Evolutionary conservation across 2,329 filamentous ascomycete species (phyloP).

Genomic region (Cytospora piceicola): DNA sequence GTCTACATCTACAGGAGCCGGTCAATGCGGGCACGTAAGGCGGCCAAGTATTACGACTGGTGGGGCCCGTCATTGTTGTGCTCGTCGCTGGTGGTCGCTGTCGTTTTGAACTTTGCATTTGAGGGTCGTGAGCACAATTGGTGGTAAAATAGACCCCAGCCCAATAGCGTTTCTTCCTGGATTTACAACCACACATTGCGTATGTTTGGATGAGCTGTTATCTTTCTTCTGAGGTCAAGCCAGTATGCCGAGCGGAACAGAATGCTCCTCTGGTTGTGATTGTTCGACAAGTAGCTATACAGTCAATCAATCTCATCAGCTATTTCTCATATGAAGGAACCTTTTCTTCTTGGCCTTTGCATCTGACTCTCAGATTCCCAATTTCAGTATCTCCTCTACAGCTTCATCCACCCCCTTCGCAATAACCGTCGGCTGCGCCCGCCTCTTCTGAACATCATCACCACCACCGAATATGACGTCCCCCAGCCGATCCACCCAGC

Average conservation of each 20-base stretch:
- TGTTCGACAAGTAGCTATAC: not conserved
- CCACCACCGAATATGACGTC: too few relatives aligned
- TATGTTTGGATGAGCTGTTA: constrained; percentile 10
- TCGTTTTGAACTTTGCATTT: constrained; percentile 79
- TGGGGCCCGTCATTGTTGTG: constrained; percentile 83
- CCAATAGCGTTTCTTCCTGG: not conserved
- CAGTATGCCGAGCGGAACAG: not conserved
- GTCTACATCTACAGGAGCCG: constrained; percentile 88
- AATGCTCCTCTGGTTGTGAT: not conserved
- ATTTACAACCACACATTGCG: not conserved
- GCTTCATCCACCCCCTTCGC: constrained; percentile 50
- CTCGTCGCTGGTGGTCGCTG: constrained; percentile 70
- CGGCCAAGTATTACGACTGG: constrained; percentile 90
- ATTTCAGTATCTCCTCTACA: constrained; percentile 43
- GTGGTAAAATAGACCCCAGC: constrained; percentile 47
- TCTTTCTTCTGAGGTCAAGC: not conserved
- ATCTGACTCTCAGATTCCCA: constrained; percentile 6
- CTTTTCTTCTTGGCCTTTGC: not conserved
- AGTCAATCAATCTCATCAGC: not conserved
- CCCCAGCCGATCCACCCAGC: too few relatives aligned
- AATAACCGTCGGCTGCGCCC: too few relatives aligned
- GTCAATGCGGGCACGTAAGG: constrained; percentile 80
- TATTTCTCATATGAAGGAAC: not conserved
- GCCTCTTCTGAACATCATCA: too few relatives aligned
- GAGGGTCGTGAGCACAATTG: constrained; percentile 65